Base-by-base conservation (phyloP, 352 stramenopile species). In the Pythium apleroticum region DNA sequence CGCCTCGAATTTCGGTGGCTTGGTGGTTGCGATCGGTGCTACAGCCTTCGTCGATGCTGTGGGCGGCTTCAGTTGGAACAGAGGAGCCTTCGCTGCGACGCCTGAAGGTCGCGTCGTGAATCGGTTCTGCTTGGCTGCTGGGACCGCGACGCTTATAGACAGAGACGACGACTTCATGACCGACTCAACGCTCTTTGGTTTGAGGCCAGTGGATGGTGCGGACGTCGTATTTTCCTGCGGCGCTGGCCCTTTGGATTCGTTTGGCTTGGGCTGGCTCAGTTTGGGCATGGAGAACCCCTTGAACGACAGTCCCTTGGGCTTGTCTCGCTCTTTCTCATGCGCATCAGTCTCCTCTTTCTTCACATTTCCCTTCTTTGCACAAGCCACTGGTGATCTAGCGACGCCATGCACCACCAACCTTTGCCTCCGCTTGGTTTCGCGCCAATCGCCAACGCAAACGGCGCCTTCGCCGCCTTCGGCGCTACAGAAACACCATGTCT, bases 301-400 rank as follows among this genome's bases (percentile, higher is more conserved):
- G 20, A 54, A 54, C 9, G 33, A 17, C 27, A 57, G 0, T 3
- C 35, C 37, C 30, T 30, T 30, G n/a, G 39, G 25, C 24, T 24
- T 31, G n/a, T 35, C 50, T 60, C 52, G 60, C 24, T 25, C 60
- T 66, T 56, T 66, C 52, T 66, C 52, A 58, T 28, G 14, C 43
- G 20, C 43, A 50, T 50, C 43, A 50, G 43, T 50, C 43, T 28
- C 43, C 19, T 4, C 8, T 25, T 12, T 15, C 43, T 50, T 12
- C 41, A n/a, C 24, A 19, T 4, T 24, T 25, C 24, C 2, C 11
- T 27, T 39, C 35, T 17, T 15, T 33, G 1, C 30, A 24, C 15
- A 14, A 25, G 11, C 2, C 3, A 43, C 15, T 5, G 11, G 24
- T 17, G 6, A 31, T 12, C 37, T n/a, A n/a, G 7, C n/a, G 6